Evolutionary conservation across 2,329 filamentous ascomycete genomes (phyloP).

Genomic region (Podosphaera fusca): DNA sequence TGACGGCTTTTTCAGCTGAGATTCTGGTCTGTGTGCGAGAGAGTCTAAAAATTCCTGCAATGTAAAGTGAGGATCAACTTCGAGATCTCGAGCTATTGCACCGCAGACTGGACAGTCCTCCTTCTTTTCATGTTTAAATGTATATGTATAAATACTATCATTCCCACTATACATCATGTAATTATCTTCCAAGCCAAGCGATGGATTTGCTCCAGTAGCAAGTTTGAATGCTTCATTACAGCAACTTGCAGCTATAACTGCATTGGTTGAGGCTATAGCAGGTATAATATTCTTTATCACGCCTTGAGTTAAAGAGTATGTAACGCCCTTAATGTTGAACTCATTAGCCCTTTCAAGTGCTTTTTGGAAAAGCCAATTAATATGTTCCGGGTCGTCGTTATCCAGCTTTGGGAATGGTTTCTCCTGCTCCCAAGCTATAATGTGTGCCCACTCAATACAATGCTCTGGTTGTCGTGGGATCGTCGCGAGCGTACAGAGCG

Average conservation of each 20-base stretch:
- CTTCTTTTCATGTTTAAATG: constrained; percentile 86
- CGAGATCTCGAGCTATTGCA: constrained; percentile 51
- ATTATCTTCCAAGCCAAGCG: constrained; percentile 55
- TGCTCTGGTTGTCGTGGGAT: constrained; percentile 95
- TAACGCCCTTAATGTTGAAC: constrained; percentile 79
- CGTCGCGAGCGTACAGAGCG: constrained; percentile 84
- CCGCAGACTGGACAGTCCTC: constrained; percentile 89
- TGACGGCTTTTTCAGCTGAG: constrained; percentile 84
- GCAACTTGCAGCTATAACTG: constrained; percentile 83
- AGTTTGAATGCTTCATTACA: constrained; percentile 97
- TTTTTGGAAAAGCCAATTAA: constrained; percentile 86
- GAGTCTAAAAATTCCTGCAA: constrained; percentile 70
- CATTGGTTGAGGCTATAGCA: constrained; percentile 92
- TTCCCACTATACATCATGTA: constrained; percentile 99
- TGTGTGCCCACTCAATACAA: constrained; percentile 96
- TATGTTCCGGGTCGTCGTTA: constrained; percentile 89
- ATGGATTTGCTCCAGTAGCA: constrained; percentile 58
- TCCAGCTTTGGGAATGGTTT: constrained; percentile 69
- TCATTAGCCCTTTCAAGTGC: constrained; percentile 61
- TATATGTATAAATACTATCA: constrained; percentile 89
- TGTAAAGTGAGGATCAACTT: constrained; percentile 46
- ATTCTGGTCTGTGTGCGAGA: constrained; percentile 60
- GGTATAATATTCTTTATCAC: constrained; percentile 99
- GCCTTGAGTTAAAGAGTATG: constrained; percentile 86
- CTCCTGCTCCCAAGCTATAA: constrained; percentile 87